phyloP scores from a whole-genome alignment of 345 rosid genomes.

The Angophora floribunda region DNA sequence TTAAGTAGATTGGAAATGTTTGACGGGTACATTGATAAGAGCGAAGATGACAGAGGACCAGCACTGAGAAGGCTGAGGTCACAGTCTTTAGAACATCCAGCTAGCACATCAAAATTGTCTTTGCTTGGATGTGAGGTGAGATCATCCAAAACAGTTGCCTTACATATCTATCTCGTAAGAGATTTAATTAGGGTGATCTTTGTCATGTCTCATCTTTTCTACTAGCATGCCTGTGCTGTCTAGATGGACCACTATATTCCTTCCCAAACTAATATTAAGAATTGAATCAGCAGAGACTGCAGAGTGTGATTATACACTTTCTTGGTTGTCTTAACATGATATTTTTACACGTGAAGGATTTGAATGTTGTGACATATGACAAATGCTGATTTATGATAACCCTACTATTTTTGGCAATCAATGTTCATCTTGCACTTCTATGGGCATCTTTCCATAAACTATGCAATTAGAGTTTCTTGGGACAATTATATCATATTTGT shows the following conservation, averaged over 20 bases:
- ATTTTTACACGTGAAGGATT: background rate
- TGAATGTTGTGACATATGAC: background rate
- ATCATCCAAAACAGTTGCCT: slow-evolving; percentile 31
- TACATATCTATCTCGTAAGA: background rate
- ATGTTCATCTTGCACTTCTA: background rate
- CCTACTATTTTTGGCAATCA: background rate
- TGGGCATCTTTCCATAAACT: background rate
- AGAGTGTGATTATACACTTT: background rate
- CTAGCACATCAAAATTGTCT: slow-evolving; percentile 22
- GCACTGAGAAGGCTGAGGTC: slow-evolving; percentile 8
- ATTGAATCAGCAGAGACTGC: background rate
- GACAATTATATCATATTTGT: background rate
- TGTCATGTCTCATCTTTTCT: background rate
- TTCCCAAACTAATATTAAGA: background rate
- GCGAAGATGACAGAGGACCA: slow-evolving; percentile 24
- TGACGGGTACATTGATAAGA: slow-evolving; percentile 37
- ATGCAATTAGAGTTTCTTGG: background rate
- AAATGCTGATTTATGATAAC: background rate
- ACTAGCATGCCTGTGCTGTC: background rate
- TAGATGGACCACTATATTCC: background rate
- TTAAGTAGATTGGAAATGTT: slow-evolving; percentile 15
- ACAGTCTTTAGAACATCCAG: slow-evolving; percentile 20
- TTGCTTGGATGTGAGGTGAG: slow-evolving; percentile 38
- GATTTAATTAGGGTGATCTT: background rate
- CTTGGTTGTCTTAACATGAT: background rate